phyloP scores from a whole-genome alignment of 768 basidiomycete genomes.

The Pulveroboletus frians region DNA sequence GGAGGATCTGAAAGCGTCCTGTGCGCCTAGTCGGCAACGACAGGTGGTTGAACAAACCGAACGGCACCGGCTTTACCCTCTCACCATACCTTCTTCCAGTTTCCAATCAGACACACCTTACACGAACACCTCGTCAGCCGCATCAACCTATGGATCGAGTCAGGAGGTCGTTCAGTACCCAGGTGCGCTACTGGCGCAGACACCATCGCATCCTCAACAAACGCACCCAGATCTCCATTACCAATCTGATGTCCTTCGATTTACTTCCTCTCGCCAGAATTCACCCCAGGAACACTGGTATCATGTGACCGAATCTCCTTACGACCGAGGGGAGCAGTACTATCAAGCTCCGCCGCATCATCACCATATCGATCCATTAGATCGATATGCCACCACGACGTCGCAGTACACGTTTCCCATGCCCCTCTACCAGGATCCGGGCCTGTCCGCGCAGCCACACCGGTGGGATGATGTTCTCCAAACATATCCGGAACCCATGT shows the following conservation, averaged over 20 bases:
- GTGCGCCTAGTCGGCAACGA: neutral
- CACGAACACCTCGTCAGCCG: neutral
- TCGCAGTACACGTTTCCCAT: constrained; percentile 4
- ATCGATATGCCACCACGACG: neutral
- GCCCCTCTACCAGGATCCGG: constrained; percentile 9
- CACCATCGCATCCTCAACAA: neutral
- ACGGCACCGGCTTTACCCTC: constrained; percentile 22
- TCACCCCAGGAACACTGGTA: constrained; percentile 11
- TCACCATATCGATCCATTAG: constrained; percentile 9
- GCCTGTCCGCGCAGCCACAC: constrained; percentile 4
- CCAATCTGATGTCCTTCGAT: constrained; percentile 9
- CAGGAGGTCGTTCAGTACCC: constrained; percentile 3
- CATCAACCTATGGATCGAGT: constrained; percentile 5
- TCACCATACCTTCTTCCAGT: constrained; percentile 19
- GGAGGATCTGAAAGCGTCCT: constrained; percentile 3
- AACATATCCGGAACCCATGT: constrained; percentile 4
- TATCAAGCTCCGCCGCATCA: constrained; percentile 21
- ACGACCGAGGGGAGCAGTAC: constrained; percentile 19
- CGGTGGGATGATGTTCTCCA: constrained; percentile 12
- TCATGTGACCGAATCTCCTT: constrained; percentile 10
- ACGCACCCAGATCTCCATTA: constrained; percentile 11
- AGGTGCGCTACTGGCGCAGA: constrained; percentile 4
- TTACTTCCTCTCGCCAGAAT: constrained; percentile 18
- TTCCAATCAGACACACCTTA: constrained; percentile 7
- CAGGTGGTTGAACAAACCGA: constrained; percentile 15